Base-by-base conservation (phyloP, 129 eudicot species). In the Ambrosia trifida region DNA sequence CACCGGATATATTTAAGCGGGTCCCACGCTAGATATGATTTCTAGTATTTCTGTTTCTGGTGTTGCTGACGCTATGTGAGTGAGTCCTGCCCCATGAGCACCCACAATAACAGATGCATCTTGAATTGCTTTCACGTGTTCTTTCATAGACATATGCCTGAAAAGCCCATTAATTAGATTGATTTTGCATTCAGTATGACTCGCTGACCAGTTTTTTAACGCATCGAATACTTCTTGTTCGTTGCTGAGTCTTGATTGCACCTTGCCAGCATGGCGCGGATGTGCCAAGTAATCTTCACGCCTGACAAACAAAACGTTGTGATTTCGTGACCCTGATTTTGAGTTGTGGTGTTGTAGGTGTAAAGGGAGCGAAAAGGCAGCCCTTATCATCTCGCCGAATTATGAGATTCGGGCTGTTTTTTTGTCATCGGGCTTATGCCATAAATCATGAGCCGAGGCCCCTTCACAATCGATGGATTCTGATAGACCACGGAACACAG, bases 61-160 rank as follows among this genome's bases (percentile, higher is more conserved):
- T 11, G 78, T 35, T 43, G 99, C 99, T n/a, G 99, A 81, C 24
- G 90, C 96, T 76, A 95, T 85, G 66, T 95, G 99, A 40, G 99
- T 95, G 6, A 95, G 80, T 12, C 99, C 97, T 5, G 99, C 99
- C 62, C 99, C 99, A 58, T 95, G 97, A 45, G 99, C 99, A 30
- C 97, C 99, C 40, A 90, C 61, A 16, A 95, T 88, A 51, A 95
- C 96, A 0, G 88, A 83, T 4, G 99, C 99, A 73, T 90, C 97
- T 69, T 90, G 90, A 57, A 95, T 88, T 5, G 97, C 95, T 49
- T 85, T 79, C 46, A 95, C 76, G 73, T 95, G 99, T 78, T 95
- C 99, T 72, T 84, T 95, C 97, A 95, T 95, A 18, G 89, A 65
- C 99, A 95, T 95, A 49, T 95, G 99, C 19, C 87, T 97, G 68